phyloP scores from a whole-genome alignment of 768 basidiomycete genomes.

The Termitomyces sp. region DNA sequence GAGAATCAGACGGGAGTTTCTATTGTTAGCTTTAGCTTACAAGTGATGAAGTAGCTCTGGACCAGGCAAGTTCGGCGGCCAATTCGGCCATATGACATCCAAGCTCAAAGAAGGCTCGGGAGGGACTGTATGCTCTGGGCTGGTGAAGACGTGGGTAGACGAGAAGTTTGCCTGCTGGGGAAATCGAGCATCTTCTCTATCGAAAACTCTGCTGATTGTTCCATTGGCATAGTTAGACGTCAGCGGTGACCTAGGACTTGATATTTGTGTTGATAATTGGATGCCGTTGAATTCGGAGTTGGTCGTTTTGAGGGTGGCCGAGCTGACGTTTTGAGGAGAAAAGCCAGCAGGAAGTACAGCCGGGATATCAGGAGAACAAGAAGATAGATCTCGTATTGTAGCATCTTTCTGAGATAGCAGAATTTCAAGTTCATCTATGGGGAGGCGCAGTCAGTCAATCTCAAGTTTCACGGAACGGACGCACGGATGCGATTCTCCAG shows the following conservation, averaged over 20 bases:
- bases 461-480: constrained; percentile 19
- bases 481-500: constrained; percentile 65
- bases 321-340: background rate
- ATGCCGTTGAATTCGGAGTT: constrained; percentile 7
- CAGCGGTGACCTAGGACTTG: constrained; percentile 6
- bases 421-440: constrained; percentile 59
- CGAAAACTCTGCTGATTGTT: background rate
- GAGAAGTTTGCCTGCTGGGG: constrained; percentile 18
- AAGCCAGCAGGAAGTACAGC: constrained; percentile 1
- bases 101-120: constrained; percentile 20
- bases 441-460: background rate
- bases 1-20: background rate
- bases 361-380: constrained; percentile 3
- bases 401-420: constrained; percentile 55
- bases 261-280: background rate
- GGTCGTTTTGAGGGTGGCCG: background rate
- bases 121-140: constrained; percentile 11
- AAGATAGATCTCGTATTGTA: constrained; percentile 10
- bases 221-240: constrained; percentile 10
- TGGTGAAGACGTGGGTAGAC: constrained; percentile 8
- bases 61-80: constrained; percentile 60
- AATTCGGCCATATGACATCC: constrained; percentile 46
- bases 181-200: constrained; percentile 19
- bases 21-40: constrained; percentile 30
- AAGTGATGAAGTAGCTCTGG: constrained; percentile 59